Base-by-base conservation (phyloP, 2,329 filamentous ascomycete species). In the Microdochium bolleyi region DNA sequence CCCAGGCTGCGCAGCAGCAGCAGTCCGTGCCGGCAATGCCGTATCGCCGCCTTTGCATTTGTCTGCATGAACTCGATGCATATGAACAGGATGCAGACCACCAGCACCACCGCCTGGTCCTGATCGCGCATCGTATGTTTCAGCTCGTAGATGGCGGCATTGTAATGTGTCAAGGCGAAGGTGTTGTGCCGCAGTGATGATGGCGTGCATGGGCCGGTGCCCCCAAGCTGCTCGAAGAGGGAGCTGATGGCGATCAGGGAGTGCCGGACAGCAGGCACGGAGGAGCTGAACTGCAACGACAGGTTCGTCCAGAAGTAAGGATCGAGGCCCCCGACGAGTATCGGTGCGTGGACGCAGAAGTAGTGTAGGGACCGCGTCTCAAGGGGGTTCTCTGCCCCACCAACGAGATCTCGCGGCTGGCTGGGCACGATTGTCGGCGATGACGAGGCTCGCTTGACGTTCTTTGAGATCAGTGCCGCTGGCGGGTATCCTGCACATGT, bases 401-500 rank as follows among this genome's bases (percentile, higher is more conserved):
- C 62, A 51, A 61, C 61, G 32, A 58, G 58, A 24, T 60, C 55
- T 46, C 49, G 56, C 22, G 55, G 61, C 52, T 54, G 54, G 49
- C 51, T 52, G 25, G 53, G n/a, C n/a, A n/a, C 32, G 27, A 52
- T 8, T 8, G 30, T 14, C 30, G 30, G 30, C 30, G 30, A 14
- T 8, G 30, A 34, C 30, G 30, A 14, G 55, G 1, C 38, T n/a
- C n/a, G n/a, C n/a, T n/a, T n/a, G 10, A 11, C 49, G 54, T 8
- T 14, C 30, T 22, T 48, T 10, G 25, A 41, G 49, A 21, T 46
- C 24, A 21, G 13, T 50, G 11, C 50, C 32, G 1, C 55, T n/a
- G n/a, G n/a, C n/a, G n/a, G n/a, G 57, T 83, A 82, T 54, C 80
- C 80, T 60, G 83, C 79, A 59, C 79, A 83, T 57, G 71, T 74